These are phyloP conservation scores for Podaxis sp. DNA, from an alignment of 768 basidiomycete genomes.

Conservation along the genomic window DNA sequence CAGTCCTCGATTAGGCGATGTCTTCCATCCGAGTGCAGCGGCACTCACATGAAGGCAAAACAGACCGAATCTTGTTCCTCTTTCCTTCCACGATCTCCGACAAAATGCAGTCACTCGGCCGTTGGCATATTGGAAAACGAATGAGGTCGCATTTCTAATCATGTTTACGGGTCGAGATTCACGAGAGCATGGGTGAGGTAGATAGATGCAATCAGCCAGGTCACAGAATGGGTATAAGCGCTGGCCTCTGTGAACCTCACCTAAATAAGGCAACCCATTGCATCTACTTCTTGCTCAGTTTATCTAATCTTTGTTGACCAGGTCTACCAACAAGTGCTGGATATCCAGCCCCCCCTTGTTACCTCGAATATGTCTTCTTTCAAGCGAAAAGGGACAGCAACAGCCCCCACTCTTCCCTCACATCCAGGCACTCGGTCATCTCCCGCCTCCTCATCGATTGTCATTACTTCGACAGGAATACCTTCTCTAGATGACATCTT, in stretches of 20 bases:
- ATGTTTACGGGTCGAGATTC: not conserved
- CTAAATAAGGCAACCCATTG: not conserved
- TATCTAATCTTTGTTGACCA: not conserved
- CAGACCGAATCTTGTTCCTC: not conserved
- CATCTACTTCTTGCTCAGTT: not conserved
- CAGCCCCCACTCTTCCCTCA: slow-evolving; percentile 28
- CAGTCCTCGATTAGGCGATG: not conserved
- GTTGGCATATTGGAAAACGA: not conserved
- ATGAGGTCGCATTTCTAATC: not conserved
- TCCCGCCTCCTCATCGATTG: slow-evolving; percentile 49
- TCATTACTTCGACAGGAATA: slow-evolving; percentile 79
- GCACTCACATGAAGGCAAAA: slow-evolving; percentile 6
- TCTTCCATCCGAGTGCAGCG: not conserved
- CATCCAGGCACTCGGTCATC: slow-evolving; percentile 55
- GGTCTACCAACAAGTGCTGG: not conserved
- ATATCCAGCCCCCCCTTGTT: not conserved
- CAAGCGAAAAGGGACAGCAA: slow-evolving; percentile 57
- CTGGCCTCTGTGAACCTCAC: not conserved
- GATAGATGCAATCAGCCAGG: not conserved
- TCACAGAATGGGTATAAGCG: not conserved
- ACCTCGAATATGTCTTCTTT: slow-evolving; percentile 64
- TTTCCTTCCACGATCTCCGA: not conserved
- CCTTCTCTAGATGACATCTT: slow-evolving; percentile 94
- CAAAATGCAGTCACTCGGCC: not conserved
- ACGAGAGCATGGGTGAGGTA: not conserved